Conservation (phyloP, 2,329 filamentous ascomycete genomes). For the Hymenoscyphus salicellus region DNA sequence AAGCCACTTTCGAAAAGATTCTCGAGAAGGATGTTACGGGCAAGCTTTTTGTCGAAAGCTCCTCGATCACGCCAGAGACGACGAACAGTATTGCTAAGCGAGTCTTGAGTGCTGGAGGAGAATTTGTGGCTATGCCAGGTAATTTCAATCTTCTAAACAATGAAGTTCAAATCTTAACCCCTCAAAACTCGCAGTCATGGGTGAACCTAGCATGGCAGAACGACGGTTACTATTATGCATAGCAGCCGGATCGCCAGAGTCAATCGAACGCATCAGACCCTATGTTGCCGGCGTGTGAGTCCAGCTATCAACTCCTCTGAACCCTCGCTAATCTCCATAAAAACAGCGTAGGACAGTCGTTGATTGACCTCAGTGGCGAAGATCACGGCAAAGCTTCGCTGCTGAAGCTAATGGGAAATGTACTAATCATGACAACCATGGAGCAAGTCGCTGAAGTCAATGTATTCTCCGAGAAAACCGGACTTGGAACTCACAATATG, state of each 20-base stretch:
- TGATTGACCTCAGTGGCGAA: constrained; percentile 10
- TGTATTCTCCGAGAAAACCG: constrained; percentile 10
- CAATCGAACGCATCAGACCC: constrained; percentile 9
- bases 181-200: constrained; percentile 2
- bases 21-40: constrained; percentile 11
- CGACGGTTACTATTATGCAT: background rate
- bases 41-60: constrained; percentile 11
- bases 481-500: constrained; percentile 7
- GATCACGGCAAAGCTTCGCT: constrained; percentile 11
- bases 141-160: background rate
- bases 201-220: constrained; percentile 9
- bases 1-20: no score
- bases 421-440: constrained; percentile 14
- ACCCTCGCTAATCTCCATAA: background rate
- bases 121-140: constrained; percentile 13
- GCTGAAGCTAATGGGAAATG: constrained; percentile 14
- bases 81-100: background rate
- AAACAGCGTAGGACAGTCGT: constrained; percentile 4
- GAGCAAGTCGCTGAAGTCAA: constrained; percentile 14
- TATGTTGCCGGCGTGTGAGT: constrained; percentile 9
- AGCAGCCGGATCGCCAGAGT: background rate
- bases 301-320: background rate
- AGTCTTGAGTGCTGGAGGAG: constrained; percentile 4
- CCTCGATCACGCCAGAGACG: constrained; percentile 1
- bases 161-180: background rate